A percentile compares a stretch with the other conserved stretches of the same genome.
Evolutionary conservation across 2,329 filamentous ascomycete species (phyloP).

Genomic region (Coniochaeta sp.): DNA sequence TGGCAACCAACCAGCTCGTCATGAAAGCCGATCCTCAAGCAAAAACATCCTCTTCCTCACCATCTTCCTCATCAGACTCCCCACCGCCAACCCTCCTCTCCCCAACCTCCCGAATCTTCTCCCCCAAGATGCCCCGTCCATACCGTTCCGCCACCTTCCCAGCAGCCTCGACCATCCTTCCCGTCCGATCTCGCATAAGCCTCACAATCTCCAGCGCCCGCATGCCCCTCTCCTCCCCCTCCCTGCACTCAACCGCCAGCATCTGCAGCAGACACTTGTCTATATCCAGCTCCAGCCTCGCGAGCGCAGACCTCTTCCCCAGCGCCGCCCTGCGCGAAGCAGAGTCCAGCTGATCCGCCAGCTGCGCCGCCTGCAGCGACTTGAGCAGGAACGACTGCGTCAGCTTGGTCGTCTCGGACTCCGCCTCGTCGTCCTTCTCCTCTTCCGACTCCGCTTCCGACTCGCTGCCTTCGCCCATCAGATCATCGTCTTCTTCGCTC

Average conservation of each 20-base stretch:
- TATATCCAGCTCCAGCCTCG: conserved; percentile 70
- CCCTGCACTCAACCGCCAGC: conserved; percentile 81
- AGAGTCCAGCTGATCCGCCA: conserved; percentile 65
- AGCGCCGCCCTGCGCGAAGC: conserved; percentile 48
- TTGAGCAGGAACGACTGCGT: conserved; percentile 78
- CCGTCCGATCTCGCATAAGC: conserved; percentile 75
- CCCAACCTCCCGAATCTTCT: conserved; percentile 83
- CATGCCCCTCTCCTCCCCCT: conserved; percentile 90
- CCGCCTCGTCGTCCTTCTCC: conserved; percentile 24
- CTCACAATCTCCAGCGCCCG: conserved; percentile 85
- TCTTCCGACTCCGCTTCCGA: conserved; percentile 28
- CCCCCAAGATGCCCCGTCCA: conserved; percentile 68
- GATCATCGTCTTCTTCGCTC: conserved; percentile 22
- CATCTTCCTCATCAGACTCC: conserved; percentile 28
- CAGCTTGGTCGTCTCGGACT: conserved; percentile 51
- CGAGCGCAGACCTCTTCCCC: conserved; percentile 58
- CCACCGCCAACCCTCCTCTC: conserved; percentile 59
- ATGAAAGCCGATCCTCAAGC: not conserved
- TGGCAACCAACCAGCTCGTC: not conserved
- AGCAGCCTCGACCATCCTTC: conserved; percentile 87
- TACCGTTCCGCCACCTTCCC: conserved; percentile 84
- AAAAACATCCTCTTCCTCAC: conserved; percentile 4
- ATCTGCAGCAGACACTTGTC: conserved; percentile 89
- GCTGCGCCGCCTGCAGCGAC: conserved; percentile 63
- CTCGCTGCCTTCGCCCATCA: conserved; percentile 21